Evolutionary conservation across 768 basidiomycete genomes (phyloP).

Genomic region (Leccinellum luteum): DNA sequence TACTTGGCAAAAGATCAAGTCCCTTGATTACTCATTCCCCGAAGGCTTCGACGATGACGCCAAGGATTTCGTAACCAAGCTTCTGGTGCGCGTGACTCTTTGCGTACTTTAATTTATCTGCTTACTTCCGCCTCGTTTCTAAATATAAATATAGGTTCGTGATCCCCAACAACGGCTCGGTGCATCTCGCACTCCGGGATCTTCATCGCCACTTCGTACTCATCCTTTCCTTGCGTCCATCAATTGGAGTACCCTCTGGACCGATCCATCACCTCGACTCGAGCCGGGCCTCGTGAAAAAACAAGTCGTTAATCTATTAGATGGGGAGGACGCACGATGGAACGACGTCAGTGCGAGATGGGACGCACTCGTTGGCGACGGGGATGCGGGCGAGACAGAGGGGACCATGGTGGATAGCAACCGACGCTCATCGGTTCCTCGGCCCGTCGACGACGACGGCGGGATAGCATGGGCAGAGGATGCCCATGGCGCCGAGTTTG

Average conservation of each 20-base stretch:
- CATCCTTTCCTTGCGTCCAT: constrained; percentile 63
- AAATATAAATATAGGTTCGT: constrained; percentile 46
- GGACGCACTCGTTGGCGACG: constrained; percentile 43
- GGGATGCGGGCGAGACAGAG: constrained; percentile 18
- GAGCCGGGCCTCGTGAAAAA: constrained; percentile 58
- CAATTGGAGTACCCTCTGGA: constrained; percentile 67
- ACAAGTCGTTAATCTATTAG: constrained; percentile 12
- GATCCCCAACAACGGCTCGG: constrained; percentile 63
- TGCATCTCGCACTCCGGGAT: constrained; percentile 38
- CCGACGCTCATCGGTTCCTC: background rate
- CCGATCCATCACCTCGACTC: constrained; percentile 52
- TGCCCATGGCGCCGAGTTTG: constrained; percentile 36
- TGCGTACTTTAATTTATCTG: background rate
- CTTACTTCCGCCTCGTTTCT: constrained; percentile 3
- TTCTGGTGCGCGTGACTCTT: constrained; percentile 52
- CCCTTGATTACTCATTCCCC: constrained; percentile 83
- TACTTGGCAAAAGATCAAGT: constrained; percentile 93
- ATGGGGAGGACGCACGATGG: constrained; percentile 40
- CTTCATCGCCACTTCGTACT: constrained; percentile 47
- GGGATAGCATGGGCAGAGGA: constrained; percentile 55
- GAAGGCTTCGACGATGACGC: constrained; percentile 81
- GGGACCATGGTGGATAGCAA: constrained; percentile 4
- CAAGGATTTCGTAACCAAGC: constrained; percentile 70
- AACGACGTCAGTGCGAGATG: constrained; percentile 53
- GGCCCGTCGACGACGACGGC: constrained; percentile 23